These are phyloP conservation scores for Pythium rishiriense DNA, from an alignment of 352 stramenopile genomes.

Conservation along the genomic window DNA sequence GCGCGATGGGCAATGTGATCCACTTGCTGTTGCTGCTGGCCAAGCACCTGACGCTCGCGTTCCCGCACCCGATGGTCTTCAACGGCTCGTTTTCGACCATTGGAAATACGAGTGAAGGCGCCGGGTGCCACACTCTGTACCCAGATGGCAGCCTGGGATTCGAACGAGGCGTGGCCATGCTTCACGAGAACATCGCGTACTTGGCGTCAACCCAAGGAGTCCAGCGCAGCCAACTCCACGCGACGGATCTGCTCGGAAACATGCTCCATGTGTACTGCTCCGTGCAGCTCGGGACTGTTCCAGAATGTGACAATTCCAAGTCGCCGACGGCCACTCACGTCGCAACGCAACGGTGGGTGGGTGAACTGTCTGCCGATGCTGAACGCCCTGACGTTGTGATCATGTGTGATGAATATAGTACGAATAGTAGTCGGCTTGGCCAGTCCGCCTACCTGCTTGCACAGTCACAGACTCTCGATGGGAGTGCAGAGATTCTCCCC, in stretches of 20 bases:
- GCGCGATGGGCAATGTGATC: constrained; percentile 71
- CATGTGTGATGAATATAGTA: not conserved
- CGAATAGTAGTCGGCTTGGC: constrained; percentile 19
- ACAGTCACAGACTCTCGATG: constrained; percentile 47
- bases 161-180: constrained; percentile 68
- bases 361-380: not conserved
- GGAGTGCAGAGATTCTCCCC: constrained; percentile 62
- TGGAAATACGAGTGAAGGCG: constrained; percentile 72
- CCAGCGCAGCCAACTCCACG: constrained; percentile 32
- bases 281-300: constrained; percentile 41
- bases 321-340: not conserved
- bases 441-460: constrained; percentile 40
- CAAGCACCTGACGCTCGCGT: constrained; percentile 72
- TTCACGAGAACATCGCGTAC: constrained; percentile 76
- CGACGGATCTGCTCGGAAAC: constrained; percentile 67
- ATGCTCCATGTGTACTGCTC: constrained; percentile 54
- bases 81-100: constrained; percentile 89
- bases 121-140: constrained; percentile 83
- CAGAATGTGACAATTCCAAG: not conserved
- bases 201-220: constrained; percentile 59
- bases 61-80: constrained; percentile 83
- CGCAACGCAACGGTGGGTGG: not conserved
- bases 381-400: too few relatives aligned
- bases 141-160: constrained; percentile 79
- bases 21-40: constrained; percentile 67